Conservation (phyloP, 1,284 basidiomycete genomes). For the Ceraceosorus bombacis region DNA sequence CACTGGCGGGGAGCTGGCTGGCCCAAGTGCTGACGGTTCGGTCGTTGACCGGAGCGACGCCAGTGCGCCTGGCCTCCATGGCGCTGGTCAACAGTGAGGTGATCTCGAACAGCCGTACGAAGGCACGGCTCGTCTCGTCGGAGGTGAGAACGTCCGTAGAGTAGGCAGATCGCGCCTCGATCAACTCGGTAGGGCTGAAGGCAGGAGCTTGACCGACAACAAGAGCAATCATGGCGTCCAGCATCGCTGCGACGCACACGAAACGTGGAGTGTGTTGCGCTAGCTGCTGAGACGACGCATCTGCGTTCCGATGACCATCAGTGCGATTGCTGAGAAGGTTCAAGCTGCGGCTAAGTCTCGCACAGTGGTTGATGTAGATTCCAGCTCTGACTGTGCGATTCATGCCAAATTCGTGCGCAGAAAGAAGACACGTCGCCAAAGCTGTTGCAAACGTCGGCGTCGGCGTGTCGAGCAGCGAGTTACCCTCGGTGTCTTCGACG, state of each 20-base stretch:
- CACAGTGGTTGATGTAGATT: constrained; percentile 45
- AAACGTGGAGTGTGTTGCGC: constrained; percentile 47
- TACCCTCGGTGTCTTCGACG: constrained; percentile 26
- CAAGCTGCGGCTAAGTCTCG: constrained; percentile 19
- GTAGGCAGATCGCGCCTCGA: constrained; percentile 4
- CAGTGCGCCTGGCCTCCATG: constrained; percentile 24
- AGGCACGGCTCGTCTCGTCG: constrained; percentile 32
- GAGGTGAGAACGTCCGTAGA: constrained; percentile 1
- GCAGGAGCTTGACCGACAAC: constrained; percentile 42
- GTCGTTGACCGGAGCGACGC: constrained; percentile 12
- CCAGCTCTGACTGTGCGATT: constrained; percentile 47
- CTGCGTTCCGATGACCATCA: constrained; percentile 20
- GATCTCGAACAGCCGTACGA: constrained; percentile 49
- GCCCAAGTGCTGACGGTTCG: constrained; percentile 48
- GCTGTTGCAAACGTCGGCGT: constrained; percentile 47
- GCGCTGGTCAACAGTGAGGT: constrained; percentile 50
- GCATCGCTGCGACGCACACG: constrained; percentile 49
- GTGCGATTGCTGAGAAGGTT: constrained; percentile 18
- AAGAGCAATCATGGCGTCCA: constrained; percentile 46
- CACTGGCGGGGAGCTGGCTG: constrained; percentile 47
- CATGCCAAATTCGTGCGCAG: constrained; percentile 49
- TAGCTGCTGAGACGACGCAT: constrained; percentile 40
- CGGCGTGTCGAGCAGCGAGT: constrained; percentile 20
- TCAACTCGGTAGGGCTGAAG: constrained; percentile 43
- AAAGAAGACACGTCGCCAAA: constrained; percentile 48